Evolutionary conservation across 371 early-diverging fungal genomes (phyloP).

Genomic region (Actinomortierella wolfii): DNA sequence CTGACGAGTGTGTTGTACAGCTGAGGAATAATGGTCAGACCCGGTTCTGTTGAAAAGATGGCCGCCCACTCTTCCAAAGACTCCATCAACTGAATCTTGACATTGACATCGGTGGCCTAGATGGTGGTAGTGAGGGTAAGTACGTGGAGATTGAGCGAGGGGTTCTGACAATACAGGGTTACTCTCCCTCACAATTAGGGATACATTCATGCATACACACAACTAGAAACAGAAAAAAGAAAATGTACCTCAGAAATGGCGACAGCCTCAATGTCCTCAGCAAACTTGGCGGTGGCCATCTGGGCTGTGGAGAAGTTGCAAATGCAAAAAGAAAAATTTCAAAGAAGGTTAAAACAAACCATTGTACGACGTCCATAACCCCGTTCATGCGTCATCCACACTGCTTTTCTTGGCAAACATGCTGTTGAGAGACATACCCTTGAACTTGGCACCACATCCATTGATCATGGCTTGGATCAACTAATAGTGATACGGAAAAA

Average conservation of each 20-base stretch:
- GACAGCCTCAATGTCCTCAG: conserved; percentile 43
- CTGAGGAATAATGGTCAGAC: conserved; percentile 32
- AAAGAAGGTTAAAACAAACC: too few species aligned
- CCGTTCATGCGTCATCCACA: too few species aligned
- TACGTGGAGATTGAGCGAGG: not conserved
- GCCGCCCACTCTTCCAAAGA: conserved; percentile 34
- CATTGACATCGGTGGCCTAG: conserved; percentile 39
- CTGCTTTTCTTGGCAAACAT: too few species aligned
- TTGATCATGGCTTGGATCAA: conserved; percentile 45
- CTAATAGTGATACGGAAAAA: conserved; percentile 3
- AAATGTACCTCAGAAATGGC: conserved; percentile 30
- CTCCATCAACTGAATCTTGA: conserved; percentile 45
- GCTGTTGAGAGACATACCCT: too few species aligned
- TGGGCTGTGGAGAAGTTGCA: conserved; percentile 20
- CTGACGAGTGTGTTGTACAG: conserved; percentile 28
- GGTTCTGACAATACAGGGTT: not conserved
- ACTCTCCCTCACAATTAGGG: not conserved
- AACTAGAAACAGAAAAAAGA: not conserved
- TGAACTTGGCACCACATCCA: conserved; percentile 45
- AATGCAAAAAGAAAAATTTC: not conserved
- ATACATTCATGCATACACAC: not conserved
- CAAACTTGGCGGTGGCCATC: conserved; percentile 37
- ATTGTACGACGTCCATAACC: too few species aligned
- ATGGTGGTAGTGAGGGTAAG: not conserved
- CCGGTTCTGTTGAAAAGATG: conserved; percentile 27